phyloP scores from a whole-genome alignment of 192 early-diverging fungal species.

The Chytriomyces confervae region DNA sequence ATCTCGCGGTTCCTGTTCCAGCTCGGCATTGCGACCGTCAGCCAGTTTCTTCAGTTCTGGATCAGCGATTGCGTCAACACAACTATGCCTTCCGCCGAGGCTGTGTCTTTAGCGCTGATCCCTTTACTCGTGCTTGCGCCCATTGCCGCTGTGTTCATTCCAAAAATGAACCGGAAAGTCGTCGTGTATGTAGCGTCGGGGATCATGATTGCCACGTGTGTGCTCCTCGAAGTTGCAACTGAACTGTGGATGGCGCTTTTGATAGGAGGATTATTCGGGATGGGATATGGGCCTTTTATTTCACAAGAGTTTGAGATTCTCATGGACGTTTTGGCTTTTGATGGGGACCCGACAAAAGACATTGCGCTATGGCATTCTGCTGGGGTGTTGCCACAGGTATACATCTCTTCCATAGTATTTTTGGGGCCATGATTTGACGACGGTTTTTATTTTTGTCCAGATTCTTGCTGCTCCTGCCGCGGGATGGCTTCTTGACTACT shows the following conservation, averaged over 20 bases:
- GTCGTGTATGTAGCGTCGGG: constrained; percentile 32
- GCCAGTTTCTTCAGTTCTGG: constrained; percentile 59
- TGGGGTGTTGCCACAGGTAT: constrained; percentile 25
- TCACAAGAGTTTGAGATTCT: constrained; percentile 44
- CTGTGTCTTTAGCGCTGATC: constrained; percentile 53
- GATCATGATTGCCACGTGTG: constrained; percentile 36
- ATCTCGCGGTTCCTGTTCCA: constrained; percentile 53
- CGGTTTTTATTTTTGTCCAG: constrained; percentile 36
- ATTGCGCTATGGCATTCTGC: constrained; percentile 56
- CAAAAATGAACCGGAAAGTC: constrained; percentile 26
- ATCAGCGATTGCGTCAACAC: constrained; percentile 46
- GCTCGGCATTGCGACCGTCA: constrained; percentile 53
- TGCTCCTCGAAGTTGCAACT: constrained; percentile 34
- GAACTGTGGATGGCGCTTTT: constrained; percentile 27
- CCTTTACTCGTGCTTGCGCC: constrained; percentile 50
- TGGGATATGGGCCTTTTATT: constrained; percentile 45
- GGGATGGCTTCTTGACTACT: constrained; percentile 47
- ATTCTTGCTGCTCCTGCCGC: constrained; percentile 50
- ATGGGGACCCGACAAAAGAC: constrained; percentile 43
- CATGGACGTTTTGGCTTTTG: constrained; percentile 44
- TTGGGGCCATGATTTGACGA: neutral
- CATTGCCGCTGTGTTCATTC: constrained; percentile 39
- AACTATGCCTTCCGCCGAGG: constrained; percentile 37
- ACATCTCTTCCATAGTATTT: neutral
- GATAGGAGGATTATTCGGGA: constrained; percentile 33